Base-by-base conservation (phyloP, 2,329 filamentous ascomycete species). In the Paracorniculantispora psalliotae region DNA sequence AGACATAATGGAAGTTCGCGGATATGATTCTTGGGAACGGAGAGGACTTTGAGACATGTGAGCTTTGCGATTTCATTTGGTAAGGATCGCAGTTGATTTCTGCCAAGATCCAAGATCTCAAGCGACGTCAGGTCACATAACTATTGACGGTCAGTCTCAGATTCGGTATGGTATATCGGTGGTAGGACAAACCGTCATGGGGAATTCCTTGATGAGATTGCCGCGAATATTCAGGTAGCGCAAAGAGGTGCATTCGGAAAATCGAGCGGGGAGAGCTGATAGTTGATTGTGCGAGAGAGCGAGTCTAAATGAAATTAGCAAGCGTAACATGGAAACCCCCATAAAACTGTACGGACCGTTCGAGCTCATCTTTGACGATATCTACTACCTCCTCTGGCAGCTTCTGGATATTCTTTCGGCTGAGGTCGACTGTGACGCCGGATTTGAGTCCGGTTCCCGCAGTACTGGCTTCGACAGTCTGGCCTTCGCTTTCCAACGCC, bases 81-180 rank as follows among this genome's bases (percentile, higher is more conserved):
- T 2, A 97, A 81, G 10, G 83, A 78, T 50, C 83, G 84, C 62
- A 97, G 86, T 71, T 89, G 91, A 71, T 97, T 97, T 66, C 90
- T 85, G 71, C 92, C 92, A 57, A 97, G 81, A 74, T 97, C 93
- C 62, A 97, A 83, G 61, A 97, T 96, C 74, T 97, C 92, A 58
- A 97, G 83, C 35, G 91, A 89, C 55, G 85, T 87, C 62, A 97
- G 81, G 72, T 92, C 87, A 71, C 93, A 92, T 60, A 97, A 84
- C 92, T 96, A 69, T 23, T 39, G 23, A 48, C 33, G 52, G 61
- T 70, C 61, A 71, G 67, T 25, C 21, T 12, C 25, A 37, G 39
- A 13, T 23, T 12, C 15, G 25, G 17, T n/a, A 43, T 26, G 59
- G 57, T n/a, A 23, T 64, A 65, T 56, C 15, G 51, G 64, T 63